Conservation (phyloP, 2,329 filamentous ascomycete species). For the Colletotrichum truncatum region DNA sequence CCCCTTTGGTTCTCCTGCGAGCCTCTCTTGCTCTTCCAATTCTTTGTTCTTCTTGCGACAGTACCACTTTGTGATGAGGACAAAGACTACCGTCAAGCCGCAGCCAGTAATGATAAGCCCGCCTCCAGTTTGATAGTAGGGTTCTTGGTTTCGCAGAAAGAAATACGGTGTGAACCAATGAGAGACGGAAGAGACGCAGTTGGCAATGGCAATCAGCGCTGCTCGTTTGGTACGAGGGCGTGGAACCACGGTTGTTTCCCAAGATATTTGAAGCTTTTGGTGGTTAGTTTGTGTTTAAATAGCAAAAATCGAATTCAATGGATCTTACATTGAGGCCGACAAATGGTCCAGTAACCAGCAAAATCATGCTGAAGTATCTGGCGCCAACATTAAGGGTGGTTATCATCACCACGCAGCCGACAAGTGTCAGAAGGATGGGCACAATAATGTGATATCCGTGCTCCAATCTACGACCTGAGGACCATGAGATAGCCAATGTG, state of each 20-base stretch:
- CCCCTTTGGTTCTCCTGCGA: conserved; percentile 14
- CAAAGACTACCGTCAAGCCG: conserved; percentile 33
- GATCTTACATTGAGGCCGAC: conserved; percentile 43
- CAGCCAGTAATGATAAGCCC: conserved; percentile 39
- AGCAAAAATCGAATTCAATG: too few relatives aligned
- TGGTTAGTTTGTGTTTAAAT: not conserved
- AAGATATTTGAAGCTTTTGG: conserved; percentile 45
- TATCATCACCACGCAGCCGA: conserved; percentile 52
- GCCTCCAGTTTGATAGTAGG: conserved; percentile 40
- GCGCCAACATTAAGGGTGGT: conserved; percentile 49
- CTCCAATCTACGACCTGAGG: conserved; percentile 46
- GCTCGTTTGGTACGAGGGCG: conserved; percentile 50
- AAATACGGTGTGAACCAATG: conserved; percentile 55
- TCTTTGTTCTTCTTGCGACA: conserved; percentile 36
- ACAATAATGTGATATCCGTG: conserved; percentile 51
- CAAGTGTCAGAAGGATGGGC: conserved; percentile 45
- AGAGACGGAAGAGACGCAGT: conserved; percentile 47
- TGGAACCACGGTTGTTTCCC: conserved; percentile 52
- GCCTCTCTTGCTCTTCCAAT: conserved; percentile 31
- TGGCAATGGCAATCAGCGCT: conserved; percentile 52
- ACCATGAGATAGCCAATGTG: conserved; percentile 47
- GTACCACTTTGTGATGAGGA: conserved; percentile 34
- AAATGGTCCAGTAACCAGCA: conserved; percentile 48
- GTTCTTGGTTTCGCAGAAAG: conserved; percentile 39
- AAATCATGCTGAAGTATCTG: conserved; percentile 52